These are phyloP conservation scores for Strombidium stylifer DNA, from an alignment of 73 alveolate species.

Conservation along the genomic window DNA sequence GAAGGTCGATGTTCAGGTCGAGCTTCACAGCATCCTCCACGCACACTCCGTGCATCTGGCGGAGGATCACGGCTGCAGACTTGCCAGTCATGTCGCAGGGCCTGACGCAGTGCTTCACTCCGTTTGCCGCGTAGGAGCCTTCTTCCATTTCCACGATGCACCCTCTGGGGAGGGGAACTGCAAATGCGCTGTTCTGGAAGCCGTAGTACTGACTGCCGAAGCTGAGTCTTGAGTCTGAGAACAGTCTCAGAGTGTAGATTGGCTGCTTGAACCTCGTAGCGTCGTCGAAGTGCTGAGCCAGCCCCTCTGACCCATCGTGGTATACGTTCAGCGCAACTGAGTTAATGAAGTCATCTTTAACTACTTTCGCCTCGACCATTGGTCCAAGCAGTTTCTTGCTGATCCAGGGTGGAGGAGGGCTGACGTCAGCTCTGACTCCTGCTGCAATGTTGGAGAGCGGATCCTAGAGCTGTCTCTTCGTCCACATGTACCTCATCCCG, in stretches of 20 bases:
- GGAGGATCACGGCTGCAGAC: constrained; percentile 75
- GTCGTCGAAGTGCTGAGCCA: constrained; percentile 89
- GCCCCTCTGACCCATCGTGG: constrained; percentile 91
- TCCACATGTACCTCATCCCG: constrained; percentile 87
- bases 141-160: constrained; percentile 80
- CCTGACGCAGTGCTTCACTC: constrained; percentile 88
- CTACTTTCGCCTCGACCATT: constrained; percentile 54
- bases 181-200: constrained; percentile 82
- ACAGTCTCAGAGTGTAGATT: constrained; percentile 74
- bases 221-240: constrained; percentile 78
- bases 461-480: constrained; percentile 68
- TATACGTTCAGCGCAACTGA: constrained; percentile 82
- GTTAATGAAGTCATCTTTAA: constrained; percentile 65
- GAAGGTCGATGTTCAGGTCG: constrained; percentile 75
- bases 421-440: constrained; percentile 88
- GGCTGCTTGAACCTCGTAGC: constrained; percentile 89
- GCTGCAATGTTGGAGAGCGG: constrained; percentile 81
- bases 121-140: constrained; percentile 86
- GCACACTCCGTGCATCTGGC: constrained; percentile 75
- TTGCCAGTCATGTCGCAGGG: constrained; percentile 92
- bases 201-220: constrained; percentile 88
- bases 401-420: constrained; percentile 79
- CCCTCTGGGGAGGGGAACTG: constrained; percentile 87
- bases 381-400: constrained; percentile 43
- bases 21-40: constrained; percentile 62